phyloP scores from a whole-genome alignment of 2,329 filamentous ascomycete genomes.

The Bimuria novae-zelandiae region DNA sequence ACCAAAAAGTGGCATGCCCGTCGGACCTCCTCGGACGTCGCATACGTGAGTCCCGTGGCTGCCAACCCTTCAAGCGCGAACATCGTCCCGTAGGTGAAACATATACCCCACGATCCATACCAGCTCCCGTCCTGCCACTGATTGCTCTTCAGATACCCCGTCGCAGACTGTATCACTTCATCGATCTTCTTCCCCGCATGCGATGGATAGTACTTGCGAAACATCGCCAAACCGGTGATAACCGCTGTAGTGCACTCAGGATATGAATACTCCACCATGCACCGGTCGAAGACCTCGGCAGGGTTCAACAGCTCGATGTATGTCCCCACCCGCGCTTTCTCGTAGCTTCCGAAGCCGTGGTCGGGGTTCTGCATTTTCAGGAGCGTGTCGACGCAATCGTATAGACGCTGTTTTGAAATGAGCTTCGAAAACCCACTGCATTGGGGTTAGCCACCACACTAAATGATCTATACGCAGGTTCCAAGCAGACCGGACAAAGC shows the following conservation, averaged over 20 bases:
- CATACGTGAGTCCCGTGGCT: slow-evolving; percentile 79
- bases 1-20: slow-evolving; percentile 85
- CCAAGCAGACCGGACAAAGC: background rate
- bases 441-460: background rate
- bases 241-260: slow-evolving; percentile 96
- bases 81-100: slow-evolving; percentile 96
- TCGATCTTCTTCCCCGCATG: slow-evolving; percentile 79
- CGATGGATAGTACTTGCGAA: slow-evolving; percentile 77
- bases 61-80: slow-evolving; percentile 88
- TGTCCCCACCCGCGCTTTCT: slow-evolving; percentile 76
- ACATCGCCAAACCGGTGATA: slow-evolving; percentile 82
- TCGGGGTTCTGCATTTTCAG: slow-evolving; percentile 86
- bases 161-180: slow-evolving; percentile 70
- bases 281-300: slow-evolving; percentile 94
- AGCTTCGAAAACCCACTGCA: slow-evolving; percentile 65
- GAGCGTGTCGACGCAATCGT: slow-evolving; percentile 87
- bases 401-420: slow-evolving; percentile 76
- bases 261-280: slow-evolving; percentile 99
- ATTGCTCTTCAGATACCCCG: slow-evolving; percentile 78
- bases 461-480: background rate
- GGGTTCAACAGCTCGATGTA: slow-evolving; percentile 86
- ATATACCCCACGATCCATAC: slow-evolving; percentile 98
- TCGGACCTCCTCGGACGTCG: slow-evolving; percentile 70
- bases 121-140: slow-evolving; percentile 84
- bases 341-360: slow-evolving; percentile 91